Base-by-base conservation (phyloP, 345 rosid species). In the Raphanus raphanistrum region DNA sequence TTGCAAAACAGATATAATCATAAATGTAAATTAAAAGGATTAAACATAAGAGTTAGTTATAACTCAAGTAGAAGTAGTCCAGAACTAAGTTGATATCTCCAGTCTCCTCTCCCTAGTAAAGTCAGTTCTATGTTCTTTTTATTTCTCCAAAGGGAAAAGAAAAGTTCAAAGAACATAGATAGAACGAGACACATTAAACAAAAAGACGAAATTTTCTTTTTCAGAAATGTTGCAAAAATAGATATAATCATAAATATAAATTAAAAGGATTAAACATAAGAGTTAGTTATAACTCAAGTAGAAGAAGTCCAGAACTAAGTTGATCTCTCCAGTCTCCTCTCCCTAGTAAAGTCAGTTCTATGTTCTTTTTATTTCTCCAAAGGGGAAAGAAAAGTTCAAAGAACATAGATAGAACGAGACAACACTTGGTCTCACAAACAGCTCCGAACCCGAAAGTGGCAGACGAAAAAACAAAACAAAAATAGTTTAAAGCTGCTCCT, bases 401-500 rank as follows among this genome's bases (percentile, higher is more conserved):
- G 25, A 32, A 3, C 8, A 63, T 29, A 63, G 7, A 70, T 63
- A 27, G 5, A 70, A 55, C 21, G 52, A 65, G 11, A 58, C 26
- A 32, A 72, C 32, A 72, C 55, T 26, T 41, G 69, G 69, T 66
- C 77, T 58, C 69, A 59, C 45, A 66, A 66, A 72, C 73, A 72
- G 77, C 69, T 78, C 52, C 63, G 72, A 60, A 68, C 67, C 77
- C 58, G 67, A 50, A 50, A 9, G 1, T 2, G 2, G 13, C 54
- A 26, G 26, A 71, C 70, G 13, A 50, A 74, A 71, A 66, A 66
- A 66, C 12, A 58, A 43, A 58, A 41, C 26, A 33, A 63, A 45
- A 48, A 63, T 36, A 45, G 57, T 60, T 59, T 72, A 72, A 78
- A 79, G 77, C 63, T 66, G 82, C 36, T 62, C 74, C 27, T 72